phyloP scores from a whole-genome alignment of 257 asterid species.

The Rubia yunnanensis region DNA sequence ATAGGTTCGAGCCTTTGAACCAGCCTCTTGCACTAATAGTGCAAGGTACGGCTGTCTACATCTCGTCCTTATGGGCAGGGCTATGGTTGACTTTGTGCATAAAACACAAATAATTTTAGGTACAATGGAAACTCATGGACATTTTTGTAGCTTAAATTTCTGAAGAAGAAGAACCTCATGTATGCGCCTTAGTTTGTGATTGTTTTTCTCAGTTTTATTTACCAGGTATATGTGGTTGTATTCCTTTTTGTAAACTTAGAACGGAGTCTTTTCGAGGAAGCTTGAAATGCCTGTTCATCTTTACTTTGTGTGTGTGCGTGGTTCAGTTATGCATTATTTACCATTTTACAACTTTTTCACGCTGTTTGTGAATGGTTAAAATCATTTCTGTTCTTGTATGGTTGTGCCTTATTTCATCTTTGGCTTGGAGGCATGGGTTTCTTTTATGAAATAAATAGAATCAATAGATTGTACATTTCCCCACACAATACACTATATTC shows the following conservation, averaged over 20 bases:
- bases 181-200: background rate
- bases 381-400: background rate
- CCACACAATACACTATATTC: background rate
- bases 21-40: background rate
- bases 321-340: background rate
- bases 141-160: background rate
- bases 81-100: background rate
- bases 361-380: background rate
- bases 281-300: background rate
- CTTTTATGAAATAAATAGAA: background rate
- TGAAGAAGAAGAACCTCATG: background rate
- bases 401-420: background rate
- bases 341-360: background rate
- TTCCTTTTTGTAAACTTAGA: background rate
- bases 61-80: background rate
- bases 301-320: background rate
- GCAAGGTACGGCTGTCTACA: background rate
- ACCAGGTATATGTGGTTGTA: background rate
- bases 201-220: background rate
- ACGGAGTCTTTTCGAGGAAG: background rate
- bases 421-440: background rate
- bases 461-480: background rate
- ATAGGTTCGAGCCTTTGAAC: background rate
- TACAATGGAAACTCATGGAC: background rate
- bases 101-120: too few species aligned